These are phyloP conservation scores for Cyphellophora europaea DNA, from an alignment of 2,329 filamentous ascomycete species.

Conservation along the genomic window DNA sequence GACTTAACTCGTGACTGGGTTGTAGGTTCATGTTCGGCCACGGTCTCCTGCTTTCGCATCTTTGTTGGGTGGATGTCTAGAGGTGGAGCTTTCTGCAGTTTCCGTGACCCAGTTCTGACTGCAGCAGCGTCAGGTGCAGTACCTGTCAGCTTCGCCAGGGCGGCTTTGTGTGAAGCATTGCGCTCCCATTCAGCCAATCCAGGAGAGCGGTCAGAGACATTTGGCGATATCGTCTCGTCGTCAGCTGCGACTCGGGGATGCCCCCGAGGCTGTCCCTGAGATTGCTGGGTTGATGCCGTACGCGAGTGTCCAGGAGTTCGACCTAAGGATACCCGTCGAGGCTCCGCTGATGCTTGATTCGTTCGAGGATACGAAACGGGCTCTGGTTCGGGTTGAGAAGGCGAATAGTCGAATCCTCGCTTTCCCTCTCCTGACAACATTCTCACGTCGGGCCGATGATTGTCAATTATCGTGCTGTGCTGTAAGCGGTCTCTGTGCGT, in stretches of 20 bases:
- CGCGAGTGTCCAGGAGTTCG: too few relatives aligned
- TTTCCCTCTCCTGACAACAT: conserved; percentile 13
- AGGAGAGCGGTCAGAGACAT: too few relatives aligned
- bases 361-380: background rate
- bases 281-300: conserved; percentile 1
- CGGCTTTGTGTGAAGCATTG: conserved; percentile 20
- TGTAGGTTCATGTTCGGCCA: too few relatives aligned
- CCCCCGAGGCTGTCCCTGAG: too few relatives aligned
- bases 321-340: too few relatives aligned
- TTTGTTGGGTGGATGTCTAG: background rate
- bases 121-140: conserved; percentile 6
- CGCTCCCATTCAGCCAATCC: conserved; percentile 9
- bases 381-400: conserved; percentile 2
- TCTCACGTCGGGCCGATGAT: conserved; percentile 16
- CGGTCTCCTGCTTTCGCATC: background rate
- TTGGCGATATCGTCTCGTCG: too few relatives aligned
- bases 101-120: conserved; percentile 9
- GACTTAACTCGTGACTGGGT: too few relatives aligned
- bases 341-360: too few relatives aligned
- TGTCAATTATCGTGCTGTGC: conserved; percentile 23
- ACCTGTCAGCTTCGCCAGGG: conserved; percentile 17
- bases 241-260: too few relatives aligned
- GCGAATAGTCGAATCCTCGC: conserved; percentile 19
- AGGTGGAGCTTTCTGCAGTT: conserved; percentile 11
- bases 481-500: conserved; percentile 27